A percentile compares a stretch with the other conserved stretches of the same genome.
phyloP scores from a whole-genome alignment of 331 rosid species.

The Malus hybrid region DNA sequence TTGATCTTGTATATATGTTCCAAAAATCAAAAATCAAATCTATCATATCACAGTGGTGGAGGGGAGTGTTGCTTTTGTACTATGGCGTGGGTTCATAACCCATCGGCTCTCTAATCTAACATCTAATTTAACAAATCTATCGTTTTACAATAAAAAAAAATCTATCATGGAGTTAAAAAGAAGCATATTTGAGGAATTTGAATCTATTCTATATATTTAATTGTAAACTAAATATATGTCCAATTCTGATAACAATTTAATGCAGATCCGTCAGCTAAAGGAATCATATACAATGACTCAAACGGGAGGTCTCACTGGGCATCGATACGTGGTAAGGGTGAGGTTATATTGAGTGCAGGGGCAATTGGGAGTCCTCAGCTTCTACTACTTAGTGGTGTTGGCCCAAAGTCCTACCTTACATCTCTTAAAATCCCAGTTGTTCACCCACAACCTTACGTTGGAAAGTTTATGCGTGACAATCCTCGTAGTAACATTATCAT shows the following conservation, averaged over 20 bases:
- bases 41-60: no score
- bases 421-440: not conserved
- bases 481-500: not conserved
- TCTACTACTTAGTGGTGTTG: not conserved
- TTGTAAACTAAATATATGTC: not conserved
- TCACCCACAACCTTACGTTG: not conserved
- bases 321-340: not conserved
- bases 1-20: no score
- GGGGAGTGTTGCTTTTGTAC: rapidly evolving
- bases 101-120: no score
- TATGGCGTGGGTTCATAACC: no score
- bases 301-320: not conserved
- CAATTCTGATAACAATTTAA: not conserved
- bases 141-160: no score
- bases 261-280: not conserved
- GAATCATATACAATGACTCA: not conserved
- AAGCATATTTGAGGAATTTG: not conserved
- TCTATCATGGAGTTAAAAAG: no score
- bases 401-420: not conserved
- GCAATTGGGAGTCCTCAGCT: not conserved
- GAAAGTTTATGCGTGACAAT: not conserved
- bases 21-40: not conserved
- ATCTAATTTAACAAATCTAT: no score
- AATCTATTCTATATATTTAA: not conserved
- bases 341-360: not conserved